Evolutionary conservation across 2,329 filamentous ascomycete species (phyloP).

Genomic region (Aureobasidium sp.): DNA sequence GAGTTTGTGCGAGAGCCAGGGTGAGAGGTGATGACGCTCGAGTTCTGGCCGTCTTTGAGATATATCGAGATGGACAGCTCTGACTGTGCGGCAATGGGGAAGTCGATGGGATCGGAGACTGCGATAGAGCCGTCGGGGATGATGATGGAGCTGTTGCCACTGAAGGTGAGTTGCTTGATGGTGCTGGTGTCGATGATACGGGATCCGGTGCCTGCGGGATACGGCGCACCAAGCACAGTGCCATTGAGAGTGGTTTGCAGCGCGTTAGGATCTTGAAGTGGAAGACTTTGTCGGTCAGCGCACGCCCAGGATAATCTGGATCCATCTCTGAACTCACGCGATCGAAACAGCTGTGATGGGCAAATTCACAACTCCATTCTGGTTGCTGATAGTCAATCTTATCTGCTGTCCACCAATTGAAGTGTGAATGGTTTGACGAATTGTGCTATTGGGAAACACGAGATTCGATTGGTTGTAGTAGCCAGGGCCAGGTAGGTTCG

Average conservation of each 20-base stretch:
- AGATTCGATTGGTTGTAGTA: background rate
- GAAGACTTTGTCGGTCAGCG: background rate
- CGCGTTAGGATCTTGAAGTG: background rate
- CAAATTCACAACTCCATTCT: background rate
- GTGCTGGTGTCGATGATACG: background rate
- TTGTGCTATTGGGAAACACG: background rate
- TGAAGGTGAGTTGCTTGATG: conserved; percentile 44
- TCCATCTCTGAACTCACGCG: background rate
- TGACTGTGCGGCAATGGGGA: conserved; percentile 42
- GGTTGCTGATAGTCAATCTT: background rate
- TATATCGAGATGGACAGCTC: conserved; percentile 54
- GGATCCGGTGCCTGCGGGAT: background rate
- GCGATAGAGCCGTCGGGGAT: conserved; percentile 48
- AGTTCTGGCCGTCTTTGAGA: conserved; percentile 47
- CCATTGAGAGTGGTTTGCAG: background rate
- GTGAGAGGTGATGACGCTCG: conserved; percentile 53
- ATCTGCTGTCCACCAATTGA: background rate
- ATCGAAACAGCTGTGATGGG: background rate
- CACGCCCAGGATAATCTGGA: too few relatives aligned
- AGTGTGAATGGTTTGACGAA: background rate
- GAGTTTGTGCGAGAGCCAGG: conserved; percentile 57
- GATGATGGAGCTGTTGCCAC: conserved; percentile 42
- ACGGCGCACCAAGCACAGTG: background rate
- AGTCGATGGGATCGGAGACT: conserved; percentile 54
- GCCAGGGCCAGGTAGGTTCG: background rate